Evolutionary conservation across 148 eudicot genomes (phyloP).

Genomic region (Fagopyrum tataricum): DNA sequence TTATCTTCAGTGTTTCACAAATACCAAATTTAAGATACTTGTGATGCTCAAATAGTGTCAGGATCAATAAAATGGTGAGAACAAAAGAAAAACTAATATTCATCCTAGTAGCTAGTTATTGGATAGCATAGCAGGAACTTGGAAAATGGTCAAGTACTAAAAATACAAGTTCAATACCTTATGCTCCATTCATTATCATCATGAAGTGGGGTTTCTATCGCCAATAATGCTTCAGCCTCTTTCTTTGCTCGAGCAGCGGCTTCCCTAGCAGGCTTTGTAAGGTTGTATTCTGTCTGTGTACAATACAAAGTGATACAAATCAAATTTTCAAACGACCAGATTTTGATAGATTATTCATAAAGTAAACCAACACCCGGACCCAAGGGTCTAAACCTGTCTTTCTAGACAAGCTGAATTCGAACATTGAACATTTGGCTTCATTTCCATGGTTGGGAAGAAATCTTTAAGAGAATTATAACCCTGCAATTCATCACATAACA

Average conservation of each 20-base stretch:
- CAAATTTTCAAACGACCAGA: background rate
- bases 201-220: slow-evolving; percentile 54
- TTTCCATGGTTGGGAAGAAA: slow-evolving; percentile 91
- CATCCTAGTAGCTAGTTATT: background rate
- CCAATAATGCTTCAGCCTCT: slow-evolving; percentile 48
- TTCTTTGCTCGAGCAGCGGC: slow-evolving; percentile 81
- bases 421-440: slow-evolving; percentile 94
- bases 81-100: background rate
- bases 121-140: background rate
- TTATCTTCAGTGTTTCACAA: background rate
- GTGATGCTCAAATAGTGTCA: background rate
- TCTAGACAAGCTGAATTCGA: slow-evolving; percentile 82
- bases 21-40: background rate
- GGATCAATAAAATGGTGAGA: background rate
- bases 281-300: slow-evolving; percentile 63
- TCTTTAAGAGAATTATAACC: slow-evolving; percentile 94
- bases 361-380: background rate
- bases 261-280: slow-evolving; percentile 76
- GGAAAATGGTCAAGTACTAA: background rate
- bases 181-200: slow-evolving; percentile 90
- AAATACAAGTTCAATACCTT: slow-evolving; percentile 32
- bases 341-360: slow-evolving; percentile 7
- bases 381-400: slow-evolving; percentile 52
- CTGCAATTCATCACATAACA: slow-evolving; percentile 28
- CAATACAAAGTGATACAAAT: background rate